Evolutionary conservation across 2,329 filamentous ascomycete genomes (phyloP).

Genomic region (Stachybotrys echinatus): DNA sequence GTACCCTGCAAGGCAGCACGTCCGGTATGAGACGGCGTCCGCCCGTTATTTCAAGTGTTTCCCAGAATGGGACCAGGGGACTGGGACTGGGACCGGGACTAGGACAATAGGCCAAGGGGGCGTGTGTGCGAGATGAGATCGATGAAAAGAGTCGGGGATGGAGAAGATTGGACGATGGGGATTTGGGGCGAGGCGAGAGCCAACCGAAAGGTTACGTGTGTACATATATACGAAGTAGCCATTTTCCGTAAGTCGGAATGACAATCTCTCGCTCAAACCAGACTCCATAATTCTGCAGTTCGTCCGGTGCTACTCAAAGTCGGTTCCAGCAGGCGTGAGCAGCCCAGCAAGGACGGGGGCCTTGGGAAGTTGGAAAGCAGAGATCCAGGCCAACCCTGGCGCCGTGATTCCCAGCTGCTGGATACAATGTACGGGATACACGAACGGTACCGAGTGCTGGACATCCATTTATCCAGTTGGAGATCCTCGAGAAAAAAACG

Average conservation of each 20-base stretch:
- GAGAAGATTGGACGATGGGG: neutral
- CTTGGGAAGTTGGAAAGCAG: neutral
- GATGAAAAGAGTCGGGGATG: too few relatives aligned
- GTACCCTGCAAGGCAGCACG: conserved; percentile 1
- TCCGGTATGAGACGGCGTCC: conserved; percentile 1
- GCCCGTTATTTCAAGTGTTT: neutral
- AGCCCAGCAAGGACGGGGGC: neutral
- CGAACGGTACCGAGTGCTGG: too few relatives aligned
- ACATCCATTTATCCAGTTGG: too few relatives aligned
- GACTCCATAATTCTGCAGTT: neutral
- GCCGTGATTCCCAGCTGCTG: neutral
- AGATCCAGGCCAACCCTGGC: neutral
- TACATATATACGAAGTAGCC: neutral
- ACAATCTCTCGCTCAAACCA: neutral
- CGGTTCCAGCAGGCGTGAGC: neutral
- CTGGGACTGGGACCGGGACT: neutral
- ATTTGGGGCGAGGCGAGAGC: neutral
- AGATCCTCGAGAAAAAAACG: neutral
- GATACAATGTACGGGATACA: neutral
- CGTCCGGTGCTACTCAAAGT: neutral
- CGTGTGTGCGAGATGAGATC: neutral
- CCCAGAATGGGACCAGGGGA: neutral
- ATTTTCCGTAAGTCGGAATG: neutral
- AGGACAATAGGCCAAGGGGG: neutral
- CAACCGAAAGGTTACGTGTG: neutral